phyloP scores from a whole-genome alignment of 495 filamentous ascomycete species.

The Penicillium dipodomyicola region DNA sequence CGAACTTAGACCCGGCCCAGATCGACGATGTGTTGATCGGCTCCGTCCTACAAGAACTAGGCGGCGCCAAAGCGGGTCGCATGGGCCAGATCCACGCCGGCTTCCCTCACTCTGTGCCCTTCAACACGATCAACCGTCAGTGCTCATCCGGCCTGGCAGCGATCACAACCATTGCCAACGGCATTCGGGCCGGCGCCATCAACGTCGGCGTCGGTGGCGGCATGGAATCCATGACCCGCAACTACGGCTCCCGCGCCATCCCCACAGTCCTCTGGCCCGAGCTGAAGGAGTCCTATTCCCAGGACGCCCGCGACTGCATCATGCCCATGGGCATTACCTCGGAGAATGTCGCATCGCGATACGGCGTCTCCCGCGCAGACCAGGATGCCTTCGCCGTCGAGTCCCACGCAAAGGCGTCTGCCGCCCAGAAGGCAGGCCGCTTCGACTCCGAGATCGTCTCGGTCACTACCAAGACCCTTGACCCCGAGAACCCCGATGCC shows the following conservation, averaged over 20 bases:
- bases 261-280: conserved; percentile 77
- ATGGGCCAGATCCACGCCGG: conserved; percentile 86
- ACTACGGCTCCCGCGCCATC: conserved; percentile 80
- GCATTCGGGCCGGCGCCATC: conserved; percentile 69
- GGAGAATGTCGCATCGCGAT: conserved; percentile 82
- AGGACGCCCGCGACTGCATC: conserved; percentile 79
- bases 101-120: conserved; percentile 67
- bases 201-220: conserved; percentile 82
- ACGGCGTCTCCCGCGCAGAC: conserved; percentile 68
- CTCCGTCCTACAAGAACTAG: conserved; percentile 85
- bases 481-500: conserved; percentile 56
- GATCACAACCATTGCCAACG: conserved; percentile 66
- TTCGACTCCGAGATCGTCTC: conserved; percentile 80
- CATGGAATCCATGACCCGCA: conserved; percentile 92
- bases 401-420: conserved; percentile 67
- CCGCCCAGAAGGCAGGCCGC: conserved; percentile 63
- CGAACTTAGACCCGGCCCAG: conserved; percentile 65
- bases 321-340: conserved; percentile 94
- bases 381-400: conserved; percentile 80
- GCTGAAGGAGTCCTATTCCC: conserved; percentile 58
- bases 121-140: conserved; percentile 85
- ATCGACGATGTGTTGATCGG: conserved; percentile 84
- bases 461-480: conserved; percentile 60
- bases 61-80: conserved; percentile 84
- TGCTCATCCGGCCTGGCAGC: conserved; percentile 75